Evolutionary conservation across 495 filamentous ascomycete species (phyloP).

Genomic region (Penicillium crystallinum): DNA sequence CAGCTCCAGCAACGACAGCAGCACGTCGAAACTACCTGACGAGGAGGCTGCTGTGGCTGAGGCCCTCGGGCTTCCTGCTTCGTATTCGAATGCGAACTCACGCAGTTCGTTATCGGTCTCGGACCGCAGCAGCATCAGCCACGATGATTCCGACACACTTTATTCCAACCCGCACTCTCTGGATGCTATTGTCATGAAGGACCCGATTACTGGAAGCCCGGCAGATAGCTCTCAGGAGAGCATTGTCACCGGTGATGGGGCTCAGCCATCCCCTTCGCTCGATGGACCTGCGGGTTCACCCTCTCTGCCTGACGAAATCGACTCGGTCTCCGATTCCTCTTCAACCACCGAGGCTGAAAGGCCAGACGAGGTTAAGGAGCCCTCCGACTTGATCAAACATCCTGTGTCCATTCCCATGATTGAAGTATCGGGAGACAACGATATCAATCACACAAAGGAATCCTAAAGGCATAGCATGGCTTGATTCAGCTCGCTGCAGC

Average conservation of each 20-base stretch:
- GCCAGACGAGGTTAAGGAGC: background rate
- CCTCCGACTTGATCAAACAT: background rate
- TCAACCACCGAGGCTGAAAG: slow-evolving; percentile 5
- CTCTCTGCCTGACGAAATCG: slow-evolving; percentile 1
- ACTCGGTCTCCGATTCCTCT: slow-evolving; percentile 1
- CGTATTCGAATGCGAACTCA: slow-evolving; percentile 30
- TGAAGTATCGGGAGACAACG: slow-evolving; percentile 19
- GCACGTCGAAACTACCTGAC: slow-evolving; percentile 40
- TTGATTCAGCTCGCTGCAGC: background rate
- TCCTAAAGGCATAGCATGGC: background rate
- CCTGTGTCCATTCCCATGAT: slow-evolving; percentile 18
- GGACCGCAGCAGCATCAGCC: slow-evolving; percentile 35
- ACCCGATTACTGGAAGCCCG: slow-evolving; percentile 25
- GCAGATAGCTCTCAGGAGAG: slow-evolving; percentile 40
- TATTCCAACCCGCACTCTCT: slow-evolving; percentile 24
- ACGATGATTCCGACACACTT: slow-evolving; percentile 28
- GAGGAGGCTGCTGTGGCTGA: slow-evolving; percentile 69
- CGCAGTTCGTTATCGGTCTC: slow-evolving; percentile 49
- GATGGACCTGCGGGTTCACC: slow-evolving; percentile 1
- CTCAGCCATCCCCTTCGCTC: slow-evolving; percentile 7
- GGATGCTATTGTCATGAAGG: slow-evolving; percentile 27
- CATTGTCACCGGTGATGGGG: slow-evolving; percentile 10
- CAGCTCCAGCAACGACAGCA: slow-evolving; percentile 41
- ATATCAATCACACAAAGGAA: slow-evolving; percentile 1
- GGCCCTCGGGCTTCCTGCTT: slow-evolving; percentile 58